phyloP scores from a whole-genome alignment of 176 grass and related monocot species.

The Triticum monococcum region DNA sequence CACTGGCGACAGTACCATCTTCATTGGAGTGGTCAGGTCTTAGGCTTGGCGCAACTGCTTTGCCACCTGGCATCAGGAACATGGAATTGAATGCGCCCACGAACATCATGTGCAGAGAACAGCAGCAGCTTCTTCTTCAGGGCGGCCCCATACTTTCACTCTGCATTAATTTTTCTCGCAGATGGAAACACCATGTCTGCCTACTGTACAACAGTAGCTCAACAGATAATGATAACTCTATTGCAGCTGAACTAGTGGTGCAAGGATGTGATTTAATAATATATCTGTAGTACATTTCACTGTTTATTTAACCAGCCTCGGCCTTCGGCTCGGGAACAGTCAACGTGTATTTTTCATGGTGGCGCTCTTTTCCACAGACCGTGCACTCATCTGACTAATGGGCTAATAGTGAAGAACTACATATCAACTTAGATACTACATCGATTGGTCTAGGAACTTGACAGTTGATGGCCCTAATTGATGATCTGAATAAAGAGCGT shows the following conservation, averaged over 20 bases:
- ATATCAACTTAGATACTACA: neutral
- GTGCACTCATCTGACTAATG: neutral
- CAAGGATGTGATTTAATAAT: too few relatives aligned
- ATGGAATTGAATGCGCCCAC: slow-evolving; percentile 81
- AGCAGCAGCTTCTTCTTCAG: slow-evolving; percentile 78
- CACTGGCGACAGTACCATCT: neutral
- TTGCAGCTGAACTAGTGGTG: too few relatives aligned
- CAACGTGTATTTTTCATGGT: neutral
- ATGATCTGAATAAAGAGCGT: neutral
- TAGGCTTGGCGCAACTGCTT: slow-evolving; percentile 20
- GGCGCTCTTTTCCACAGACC: neutral
- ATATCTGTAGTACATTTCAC: neutral
- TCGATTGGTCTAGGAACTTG: neutral
- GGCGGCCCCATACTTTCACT: slow-evolving; percentile 53
- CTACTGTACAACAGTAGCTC: neutral
- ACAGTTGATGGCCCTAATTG: neutral
- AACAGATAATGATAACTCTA: too few relatives aligned
- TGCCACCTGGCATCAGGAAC: slow-evolving; percentile 62
- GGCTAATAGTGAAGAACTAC: neutral
- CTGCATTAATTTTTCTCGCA: slow-evolving; percentile 13
- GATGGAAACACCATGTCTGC: neutral
- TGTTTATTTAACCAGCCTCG: neutral
- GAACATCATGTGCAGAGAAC: slow-evolving; percentile 98
- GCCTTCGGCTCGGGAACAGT: too few relatives aligned
- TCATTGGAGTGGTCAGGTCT: neutral